These are phyloP conservation scores for Sarocladium strictum DNA, from an alignment of 2,329 filamentous ascomycete genomes.

Conservation along the genomic window DNA sequence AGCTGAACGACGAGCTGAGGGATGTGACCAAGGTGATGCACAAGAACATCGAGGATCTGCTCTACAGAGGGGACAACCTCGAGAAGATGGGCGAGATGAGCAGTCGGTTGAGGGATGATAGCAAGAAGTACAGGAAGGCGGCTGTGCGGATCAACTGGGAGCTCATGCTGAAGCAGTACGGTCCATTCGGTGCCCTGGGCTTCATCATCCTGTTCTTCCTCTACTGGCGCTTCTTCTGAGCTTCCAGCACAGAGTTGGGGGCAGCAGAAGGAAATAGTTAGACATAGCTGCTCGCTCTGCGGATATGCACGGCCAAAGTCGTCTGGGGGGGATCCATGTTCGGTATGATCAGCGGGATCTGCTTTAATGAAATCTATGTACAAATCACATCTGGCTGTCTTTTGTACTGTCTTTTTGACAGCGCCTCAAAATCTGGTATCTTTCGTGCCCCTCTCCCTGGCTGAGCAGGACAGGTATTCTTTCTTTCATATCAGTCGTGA, in stretches of 20 bases:
- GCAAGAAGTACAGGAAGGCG: slow-evolving; percentile 86
- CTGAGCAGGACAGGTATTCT: not conserved
- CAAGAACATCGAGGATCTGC: slow-evolving; percentile 97
- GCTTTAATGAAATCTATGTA: slow-evolving; percentile 11
- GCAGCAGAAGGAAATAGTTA: too few relatives aligned
- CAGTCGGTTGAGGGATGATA: slow-evolving; percentile 80
- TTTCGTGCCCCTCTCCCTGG: not conserved
- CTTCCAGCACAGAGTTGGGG: too few relatives aligned
- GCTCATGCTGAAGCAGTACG: slow-evolving; percentile 91
- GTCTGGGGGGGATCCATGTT: not conserved
- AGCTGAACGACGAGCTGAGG: slow-evolving; percentile 92
- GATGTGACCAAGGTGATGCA: slow-evolving; percentile 99
- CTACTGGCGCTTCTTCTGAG: slow-evolving; percentile 87
- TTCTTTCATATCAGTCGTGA: slow-evolving; percentile 6
- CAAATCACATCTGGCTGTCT: slow-evolving; percentile 1
- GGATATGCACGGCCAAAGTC: too few relatives aligned
- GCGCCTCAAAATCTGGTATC: not conserved
- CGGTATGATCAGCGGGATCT: slow-evolving; percentile 9
- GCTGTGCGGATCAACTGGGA: slow-evolving; percentile 98
- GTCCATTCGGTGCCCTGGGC: slow-evolving; percentile 75
- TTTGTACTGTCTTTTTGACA: not conserved
- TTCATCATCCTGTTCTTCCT: slow-evolving; percentile 82
- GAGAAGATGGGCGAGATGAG: slow-evolving; percentile 98
- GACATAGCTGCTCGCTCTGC: too few relatives aligned
- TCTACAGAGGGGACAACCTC: slow-evolving; percentile 89